Evolutionary conservation across 2,329 filamentous ascomycete genomes (phyloP).

Genomic region (Eutypella sp.): DNA sequence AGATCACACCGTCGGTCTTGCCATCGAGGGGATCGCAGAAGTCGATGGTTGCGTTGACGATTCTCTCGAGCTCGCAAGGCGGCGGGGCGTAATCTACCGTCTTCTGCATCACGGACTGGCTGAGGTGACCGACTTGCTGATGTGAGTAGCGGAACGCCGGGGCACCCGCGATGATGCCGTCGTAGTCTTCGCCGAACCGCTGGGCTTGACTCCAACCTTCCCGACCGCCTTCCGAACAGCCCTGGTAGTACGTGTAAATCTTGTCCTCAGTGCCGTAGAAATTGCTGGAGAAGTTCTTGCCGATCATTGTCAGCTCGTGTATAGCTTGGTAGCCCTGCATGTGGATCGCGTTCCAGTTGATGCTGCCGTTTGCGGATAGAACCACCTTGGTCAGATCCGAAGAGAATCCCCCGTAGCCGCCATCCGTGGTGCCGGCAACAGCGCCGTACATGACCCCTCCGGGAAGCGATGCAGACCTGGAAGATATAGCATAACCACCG

Average conservation of each 20-base stretch:
- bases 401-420: slow-evolving; percentile 39
- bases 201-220: slow-evolving; percentile 44
- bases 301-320: slow-evolving; percentile 45
- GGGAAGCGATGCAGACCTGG: slow-evolving; percentile 5
- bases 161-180: slow-evolving; percentile 40
- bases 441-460: slow-evolving; percentile 38
- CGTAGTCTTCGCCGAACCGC: slow-evolving; percentile 34
- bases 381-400: slow-evolving; percentile 33
- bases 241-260: slow-evolving; percentile 48
- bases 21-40: slow-evolving; percentile 53
- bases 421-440: slow-evolving; percentile 34
- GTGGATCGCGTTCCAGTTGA: slow-evolving; percentile 45
- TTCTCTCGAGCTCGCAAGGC: slow-evolving; percentile 42
- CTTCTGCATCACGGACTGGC: slow-evolving; percentile 32
- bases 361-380: slow-evolving; percentile 42
- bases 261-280: slow-evolving; percentile 32
- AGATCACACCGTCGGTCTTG: slow-evolving; percentile 47
- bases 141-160: slow-evolving; percentile 40
- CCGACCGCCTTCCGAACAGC: slow-evolving; percentile 42
- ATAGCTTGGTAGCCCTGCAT: slow-evolving; percentile 48
- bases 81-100: slow-evolving; percentile 37
- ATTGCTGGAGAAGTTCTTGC: slow-evolving; percentile 35
- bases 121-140: slow-evolving; percentile 38
- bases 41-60: slow-evolving; percentile 49
- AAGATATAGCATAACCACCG: slow-evolving; percentile 32